Base-by-base conservation (phyloP, 75 land plant genomes). In the Chamaecyparis obtusa region DNA sequence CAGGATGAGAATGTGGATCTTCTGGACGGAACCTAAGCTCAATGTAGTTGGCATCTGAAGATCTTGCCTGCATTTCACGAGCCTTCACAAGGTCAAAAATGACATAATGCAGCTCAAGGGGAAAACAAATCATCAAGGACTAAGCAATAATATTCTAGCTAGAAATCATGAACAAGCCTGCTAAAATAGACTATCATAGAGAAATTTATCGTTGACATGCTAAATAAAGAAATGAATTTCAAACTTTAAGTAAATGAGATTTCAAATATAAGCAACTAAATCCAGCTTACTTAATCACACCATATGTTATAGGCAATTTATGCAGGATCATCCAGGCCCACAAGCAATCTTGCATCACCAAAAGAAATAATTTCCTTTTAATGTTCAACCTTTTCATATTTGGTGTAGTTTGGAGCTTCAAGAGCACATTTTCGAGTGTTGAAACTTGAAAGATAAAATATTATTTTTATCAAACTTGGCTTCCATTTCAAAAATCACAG, bases 11-110 rank as follows among this genome's bases (percentile, higher is more conserved):
- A 88, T 91, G 92, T 24, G 98, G 99, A 55, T 98, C 99, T 86
- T 95, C 97, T 33, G 99, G 99, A 11, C 99, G 96, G 86, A 98
- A 98, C 60, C 88, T 89, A 46, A 96, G 95, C 93, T 95, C 96
- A 84, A 98, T 86, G 39, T 88, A 92, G 85, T 90, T 94, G 21
- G 94, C 83, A 46, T 92, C 84, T 17, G 91, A 91, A 36, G 91
- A 86, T 4, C 95, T 96, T 32, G 90, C 93, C 98, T 96, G 89
- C 49, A 67, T 41, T 19, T 37, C 19, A 27, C 16, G 17, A 33
- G 35, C 21, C 48, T 81, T 81, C 46, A 10, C 33, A 46, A n/a
- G 46, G 14, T 46, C 24, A 67, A 57, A 54, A 83, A 33, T 84
- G 60, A 19, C 85, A 89, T 56, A 39, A 87, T 3, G 33, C 64